Evolutionary conservation across 2,329 filamentous ascomycete genomes (phyloP), one percentile per base, ranked within the genome.

Genomic region (Fusarium nelsonii): DNA sequence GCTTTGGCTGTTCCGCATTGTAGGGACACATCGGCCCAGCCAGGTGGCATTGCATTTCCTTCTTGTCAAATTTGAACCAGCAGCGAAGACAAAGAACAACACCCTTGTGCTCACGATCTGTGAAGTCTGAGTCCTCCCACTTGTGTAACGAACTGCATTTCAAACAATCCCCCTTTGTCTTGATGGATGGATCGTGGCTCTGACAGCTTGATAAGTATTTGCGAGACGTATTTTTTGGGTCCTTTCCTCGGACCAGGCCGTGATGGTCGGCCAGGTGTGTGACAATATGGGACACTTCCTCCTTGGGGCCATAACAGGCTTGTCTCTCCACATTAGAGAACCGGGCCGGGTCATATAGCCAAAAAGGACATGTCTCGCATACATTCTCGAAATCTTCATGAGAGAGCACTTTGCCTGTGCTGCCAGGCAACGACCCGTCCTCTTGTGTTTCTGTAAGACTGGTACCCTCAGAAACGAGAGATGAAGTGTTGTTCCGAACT

Each of bases 201-300:
- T 30, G 48, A 30, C 71, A 73, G 16, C 43, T 58, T 26, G 70
- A 46, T 14, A 73, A 26, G 41, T 69, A 73, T 34, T 52, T 63
- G 23, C 72, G 71, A 32, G 52, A 18, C 23, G 26, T 2, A 34
- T 72, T 41, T 10, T 59, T 58, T 9, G 61, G 52, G 40, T 73
- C 68, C 9, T 1, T 51, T 12, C 64, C 71, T 36, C 71, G 65
- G 28, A 73, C 59, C 20, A 73, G 58, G 5, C 71, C 71, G 41
- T 73, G 71, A 26, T 73, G 71, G n/a, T 69, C 58, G n/a, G 40
- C 10, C 8, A 57, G 58, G 30, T 72, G 70, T 18, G 71, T 51
- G 32, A 73, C 41, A 11, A 73, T 69, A 37, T 73, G 71, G n/a
- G 69, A 69, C 20, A 73, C 58, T 49, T 71, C 71, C 36, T 50